phyloP scores from a whole-genome alignment of 352 stramenopile species.

The Phytophthora pseudosyringae region DNA sequence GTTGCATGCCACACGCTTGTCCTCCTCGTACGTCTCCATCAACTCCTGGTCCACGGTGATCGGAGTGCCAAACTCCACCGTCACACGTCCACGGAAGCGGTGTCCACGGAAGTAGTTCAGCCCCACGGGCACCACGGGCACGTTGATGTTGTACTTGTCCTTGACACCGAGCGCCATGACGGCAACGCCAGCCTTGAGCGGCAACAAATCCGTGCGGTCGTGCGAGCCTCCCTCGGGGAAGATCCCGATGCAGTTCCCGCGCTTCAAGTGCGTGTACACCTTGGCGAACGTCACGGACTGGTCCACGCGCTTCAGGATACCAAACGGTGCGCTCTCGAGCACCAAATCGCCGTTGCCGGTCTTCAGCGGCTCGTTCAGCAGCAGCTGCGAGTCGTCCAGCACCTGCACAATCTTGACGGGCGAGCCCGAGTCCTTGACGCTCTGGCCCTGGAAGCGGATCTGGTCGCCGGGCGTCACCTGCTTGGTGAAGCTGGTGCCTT shows the following conservation, averaged over 20 bases:
- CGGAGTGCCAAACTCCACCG: slow-evolving; percentile 96
- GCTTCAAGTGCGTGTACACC: slow-evolving; percentile 91
- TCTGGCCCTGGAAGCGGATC: slow-evolving; percentile 77
- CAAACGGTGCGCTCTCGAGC: slow-evolving; percentile 63
- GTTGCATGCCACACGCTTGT: slow-evolving; percentile 87
- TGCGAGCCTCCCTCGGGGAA: slow-evolving; percentile 98
- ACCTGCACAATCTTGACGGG: slow-evolving; percentile 88
- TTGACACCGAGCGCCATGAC: slow-evolving; percentile 97
- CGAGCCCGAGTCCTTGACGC: slow-evolving; percentile 80
- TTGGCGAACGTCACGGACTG: slow-evolving; percentile 93
- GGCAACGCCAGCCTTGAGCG: slow-evolving; percentile 97
- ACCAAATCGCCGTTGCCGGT: slow-evolving; percentile 46
- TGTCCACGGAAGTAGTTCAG: slow-evolving; percentile 98
- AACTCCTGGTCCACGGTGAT: slow-evolving; percentile 87
- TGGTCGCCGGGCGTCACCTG: slow-evolving; percentile 83
- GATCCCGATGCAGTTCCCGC: slow-evolving; percentile 94
- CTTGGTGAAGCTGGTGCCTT: slow-evolving; percentile 77
- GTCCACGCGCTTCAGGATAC: slow-evolving; percentile 93
- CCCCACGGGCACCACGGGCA: slow-evolving; percentile 97
- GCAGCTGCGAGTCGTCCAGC: slow-evolving; percentile 85
- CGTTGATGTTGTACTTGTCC: slow-evolving; percentile 96
- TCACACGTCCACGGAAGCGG: slow-evolving; percentile 95
- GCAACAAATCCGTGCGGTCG: slow-evolving; percentile 97
- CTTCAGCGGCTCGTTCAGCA: slow-evolving; percentile 60
- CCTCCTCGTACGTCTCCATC: slow-evolving; percentile 88